Conservation (phyloP, 345 rosid species). For the Turritis glabra region DNA sequence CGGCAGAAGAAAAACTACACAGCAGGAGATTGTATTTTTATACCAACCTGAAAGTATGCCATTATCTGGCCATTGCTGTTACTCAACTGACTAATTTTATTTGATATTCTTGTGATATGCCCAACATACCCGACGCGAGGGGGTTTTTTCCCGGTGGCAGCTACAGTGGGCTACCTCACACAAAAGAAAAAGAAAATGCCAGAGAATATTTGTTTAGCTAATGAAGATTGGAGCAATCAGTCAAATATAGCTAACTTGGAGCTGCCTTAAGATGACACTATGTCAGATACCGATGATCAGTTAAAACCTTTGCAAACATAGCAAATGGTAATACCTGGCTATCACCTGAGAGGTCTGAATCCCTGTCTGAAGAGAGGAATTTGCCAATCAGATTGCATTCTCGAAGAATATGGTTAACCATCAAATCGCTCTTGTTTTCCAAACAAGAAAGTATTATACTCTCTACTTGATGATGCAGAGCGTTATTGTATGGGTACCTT, state of each 20-base stretch:
- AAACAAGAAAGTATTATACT: conserved; percentile 80
- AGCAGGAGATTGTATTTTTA: background rate
- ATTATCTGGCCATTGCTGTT: conserved; percentile 63
- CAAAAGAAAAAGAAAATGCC: conserved; percentile 7
- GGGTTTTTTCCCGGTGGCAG: conserved; percentile 62
- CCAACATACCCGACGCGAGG: conserved; percentile 91
- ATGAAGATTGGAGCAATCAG: conserved; percentile 13
- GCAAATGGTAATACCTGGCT: conserved; percentile 50
- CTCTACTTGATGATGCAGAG: conserved; percentile 96
- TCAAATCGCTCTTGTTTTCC: conserved; percentile 66
- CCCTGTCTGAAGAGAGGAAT: conserved; percentile 66
- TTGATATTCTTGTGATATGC: conserved; percentile 84
- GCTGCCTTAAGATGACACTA: conserved; percentile 9
- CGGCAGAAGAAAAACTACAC: conserved; percentile 19
- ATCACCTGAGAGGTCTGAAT: conserved; percentile 61
- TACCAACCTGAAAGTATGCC: conserved; percentile 71
- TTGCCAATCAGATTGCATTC: conserved; percentile 84
- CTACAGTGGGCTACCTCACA: conserved; percentile 73
- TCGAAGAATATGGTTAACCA: conserved; percentile 75
- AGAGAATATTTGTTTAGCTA: conserved; percentile 9
- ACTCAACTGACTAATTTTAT: conserved; percentile 78
- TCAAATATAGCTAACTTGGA: conserved; percentile 1
- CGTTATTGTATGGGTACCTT: conserved; percentile 96
- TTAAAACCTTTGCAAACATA: conserved; percentile 16
- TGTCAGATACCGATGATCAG: conserved; percentile 1